These are phyloP conservation scores for Melaleuca alternifolia DNA, from an alignment of 345 rosid genomes.

Conservation along the genomic window DNA sequence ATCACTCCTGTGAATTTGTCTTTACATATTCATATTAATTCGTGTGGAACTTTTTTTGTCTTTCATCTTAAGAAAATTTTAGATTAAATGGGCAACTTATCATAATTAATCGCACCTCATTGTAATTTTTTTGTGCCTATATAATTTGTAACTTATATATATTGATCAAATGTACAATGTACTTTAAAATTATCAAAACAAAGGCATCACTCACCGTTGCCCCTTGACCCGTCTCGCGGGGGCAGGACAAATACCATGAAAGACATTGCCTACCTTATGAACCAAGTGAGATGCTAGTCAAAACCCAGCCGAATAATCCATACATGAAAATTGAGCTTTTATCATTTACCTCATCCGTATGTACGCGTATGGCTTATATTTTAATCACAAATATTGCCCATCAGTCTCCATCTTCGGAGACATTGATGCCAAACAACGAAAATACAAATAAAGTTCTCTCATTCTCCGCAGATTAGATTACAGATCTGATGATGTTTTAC, in stretches of 20 bases:
- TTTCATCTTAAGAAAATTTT: background rate
- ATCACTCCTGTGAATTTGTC: background rate
- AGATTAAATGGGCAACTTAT: background rate
- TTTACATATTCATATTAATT: background rate
- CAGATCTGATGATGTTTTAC: background rate
- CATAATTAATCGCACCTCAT: background rate
- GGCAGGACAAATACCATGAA: background rate
- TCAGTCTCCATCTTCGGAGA: too few species aligned
- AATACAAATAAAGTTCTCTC: too few species aligned
- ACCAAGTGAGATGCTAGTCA: background rate
- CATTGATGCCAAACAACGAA: too few species aligned
- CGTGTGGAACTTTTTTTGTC: background rate
- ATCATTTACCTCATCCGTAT: background rate
- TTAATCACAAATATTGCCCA: background rate
- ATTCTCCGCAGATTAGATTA: background rate
- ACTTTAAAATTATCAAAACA: background rate
- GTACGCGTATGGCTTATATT: background rate
- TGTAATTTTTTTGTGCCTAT: too few species aligned
- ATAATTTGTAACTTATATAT: too few species aligned
- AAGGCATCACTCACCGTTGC: background rate
- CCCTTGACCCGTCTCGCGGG: fast-evolving
- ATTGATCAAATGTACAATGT: background rate
- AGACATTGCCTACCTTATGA: too few species aligned
- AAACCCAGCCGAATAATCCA: background rate
- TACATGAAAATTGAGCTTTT: background rate